Evolutionary conservation across 768 basidiomycete genomes (phyloP).

Genomic region (Albatrellus ellisii): DNA sequence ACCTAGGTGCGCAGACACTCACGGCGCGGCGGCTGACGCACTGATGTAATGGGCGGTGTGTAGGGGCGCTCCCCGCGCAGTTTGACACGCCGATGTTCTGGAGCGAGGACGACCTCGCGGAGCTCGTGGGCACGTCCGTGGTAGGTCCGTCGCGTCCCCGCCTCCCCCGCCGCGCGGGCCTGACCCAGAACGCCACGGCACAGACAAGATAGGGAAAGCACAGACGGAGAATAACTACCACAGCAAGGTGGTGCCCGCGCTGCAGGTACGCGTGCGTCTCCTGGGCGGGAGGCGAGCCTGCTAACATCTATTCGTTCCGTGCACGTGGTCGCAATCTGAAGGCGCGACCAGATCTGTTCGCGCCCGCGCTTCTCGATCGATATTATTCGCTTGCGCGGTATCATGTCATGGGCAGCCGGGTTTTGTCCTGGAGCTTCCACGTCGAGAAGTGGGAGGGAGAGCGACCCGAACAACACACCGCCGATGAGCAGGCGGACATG

Average conservation of each 20-base stretch:
- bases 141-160: slow-evolving; percentile 41
- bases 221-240: slow-evolving; percentile 68
- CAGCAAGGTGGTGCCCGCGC: slow-evolving; percentile 52
- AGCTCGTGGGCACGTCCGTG: slow-evolving; percentile 77
- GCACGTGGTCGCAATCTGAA: slow-evolving; percentile 18
- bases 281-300: too few relatives aligned
- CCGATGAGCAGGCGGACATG: slow-evolving; percentile 7
- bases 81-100: slow-evolving; percentile 97
- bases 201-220: slow-evolving; percentile 79
- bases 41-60: background rate
- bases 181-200: background rate
- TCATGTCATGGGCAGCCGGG: slow-evolving; percentile 84
- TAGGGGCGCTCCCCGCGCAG: slow-evolving; percentile 50
- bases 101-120: slow-evolving; percentile 54
- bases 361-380: slow-evolving; percentile 22
- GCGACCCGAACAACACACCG: slow-evolving; percentile 20
- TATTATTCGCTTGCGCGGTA: slow-evolving; percentile 63
- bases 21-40: background rate
- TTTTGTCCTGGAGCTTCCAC: slow-evolving; percentile 86
- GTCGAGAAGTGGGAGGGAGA: slow-evolving; percentile 44
- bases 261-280: slow-evolving; percentile 36
- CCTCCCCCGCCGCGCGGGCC: background rate
- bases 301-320: background rate
- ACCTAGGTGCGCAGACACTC: slow-evolving; percentile 40
- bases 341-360: slow-evolving; percentile 65